A percentile compares a stretch with the other conserved stretches of the same genome.
Conservation (phyloP, 305 asterid genomes). For the Solanum aculeatissimum region DNA sequence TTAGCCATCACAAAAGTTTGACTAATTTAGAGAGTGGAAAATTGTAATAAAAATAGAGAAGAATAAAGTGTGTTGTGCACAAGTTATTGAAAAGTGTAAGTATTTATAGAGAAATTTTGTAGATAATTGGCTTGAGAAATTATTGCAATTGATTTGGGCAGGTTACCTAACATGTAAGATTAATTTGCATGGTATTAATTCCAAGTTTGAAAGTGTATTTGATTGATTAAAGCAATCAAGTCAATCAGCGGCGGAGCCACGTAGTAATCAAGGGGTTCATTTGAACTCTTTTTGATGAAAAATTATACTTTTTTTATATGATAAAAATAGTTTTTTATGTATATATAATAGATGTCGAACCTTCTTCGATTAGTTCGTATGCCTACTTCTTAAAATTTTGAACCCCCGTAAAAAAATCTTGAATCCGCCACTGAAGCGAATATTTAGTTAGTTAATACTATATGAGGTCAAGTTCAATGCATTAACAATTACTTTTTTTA, state of each 20-base stretch:
- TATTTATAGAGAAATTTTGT: constrained; percentile 20
- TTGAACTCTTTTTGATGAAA: too few relatives aligned
- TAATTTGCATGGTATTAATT: constrained; percentile 15
- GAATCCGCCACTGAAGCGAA: too few relatives aligned
- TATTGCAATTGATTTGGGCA: constrained; percentile 14
- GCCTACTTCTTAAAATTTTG: too few relatives aligned
- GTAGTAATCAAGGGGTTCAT: too few relatives aligned
- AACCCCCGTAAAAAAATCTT: too few relatives aligned
- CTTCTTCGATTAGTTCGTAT: too few relatives aligned
- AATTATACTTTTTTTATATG: too few relatives aligned
- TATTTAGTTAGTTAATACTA: not conserved
- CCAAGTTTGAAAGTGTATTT: constrained; percentile 8
- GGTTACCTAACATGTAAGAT: constrained; percentile 31
- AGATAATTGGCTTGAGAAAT: not conserved
- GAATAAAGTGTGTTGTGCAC: constrained; percentile 8
- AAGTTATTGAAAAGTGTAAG: not conserved
- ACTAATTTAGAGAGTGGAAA: not conserved
- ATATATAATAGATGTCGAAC: too few relatives aligned
- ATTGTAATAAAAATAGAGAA: not conserved
- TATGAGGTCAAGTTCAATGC: too few relatives aligned
- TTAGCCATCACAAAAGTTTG: not conserved
- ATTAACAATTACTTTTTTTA: too few relatives aligned
- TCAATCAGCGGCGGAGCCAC: too few relatives aligned
- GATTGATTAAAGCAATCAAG: not conserved
- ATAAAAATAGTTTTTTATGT: too few relatives aligned